Evolutionary conservation across 129 eudicot species (phyloP).

Genomic region (Centrapalus pauciflorus): DNA sequence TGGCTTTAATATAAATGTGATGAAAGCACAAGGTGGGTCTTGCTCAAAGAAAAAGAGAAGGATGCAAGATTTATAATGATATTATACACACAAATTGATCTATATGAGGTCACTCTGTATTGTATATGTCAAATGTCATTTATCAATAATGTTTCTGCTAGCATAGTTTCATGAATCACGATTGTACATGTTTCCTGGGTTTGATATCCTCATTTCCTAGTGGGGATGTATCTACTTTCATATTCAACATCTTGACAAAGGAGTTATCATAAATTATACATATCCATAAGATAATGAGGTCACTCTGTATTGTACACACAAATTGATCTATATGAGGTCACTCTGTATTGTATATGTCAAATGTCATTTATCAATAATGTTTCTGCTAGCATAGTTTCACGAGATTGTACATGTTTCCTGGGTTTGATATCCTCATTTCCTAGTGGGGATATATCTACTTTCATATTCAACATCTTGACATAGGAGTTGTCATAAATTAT

Average conservation of each 20-base stretch:
- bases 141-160: not conserved
- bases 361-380: not conserved
- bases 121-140: not conserved
- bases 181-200: not conserved
- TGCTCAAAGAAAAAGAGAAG: not conserved
- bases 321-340: not conserved
- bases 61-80: not conserved
- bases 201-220: not conserved
- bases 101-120: constrained; percentile 5
- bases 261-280: not conserved
- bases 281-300: not conserved
- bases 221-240: not conserved
- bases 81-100: not conserved
- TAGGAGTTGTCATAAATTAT: not conserved
- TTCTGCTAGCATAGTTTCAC: not conserved
- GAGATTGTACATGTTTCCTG: not conserved
- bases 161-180: not conserved
- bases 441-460: not conserved
- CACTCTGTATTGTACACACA: not conserved
- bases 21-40: not conserved
- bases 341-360: not conserved
- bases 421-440: not conserved
- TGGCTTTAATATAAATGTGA: not conserved
- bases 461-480: not conserved
- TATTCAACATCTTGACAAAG: not conserved